Evolutionary conservation across 768 basidiomycete genomes (phyloP), one percentile per base, ranked within the genome.

Genomic region (Lactarius quietus): DNA sequence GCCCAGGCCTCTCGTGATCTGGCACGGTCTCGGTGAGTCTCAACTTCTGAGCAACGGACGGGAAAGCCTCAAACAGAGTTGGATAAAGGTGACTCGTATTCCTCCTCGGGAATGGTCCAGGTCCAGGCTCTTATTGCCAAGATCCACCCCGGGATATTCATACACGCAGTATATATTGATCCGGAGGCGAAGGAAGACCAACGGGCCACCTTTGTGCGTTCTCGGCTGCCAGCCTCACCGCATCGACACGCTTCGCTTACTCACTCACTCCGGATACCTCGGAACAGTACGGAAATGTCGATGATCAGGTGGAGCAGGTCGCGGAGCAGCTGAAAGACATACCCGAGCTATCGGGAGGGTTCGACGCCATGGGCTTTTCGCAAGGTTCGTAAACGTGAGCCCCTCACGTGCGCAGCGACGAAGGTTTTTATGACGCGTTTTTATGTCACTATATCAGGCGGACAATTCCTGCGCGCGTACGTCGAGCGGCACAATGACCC

Each of bases 341-440:
- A 38, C 80, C 84, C 1, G 86, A 93, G 70, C 81, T 95, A 18
- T 66, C 78, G 56, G 71, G 71, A 33, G 93, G 93, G 3, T 95
- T 94, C 69, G 92, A 93, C 72, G 93, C 89, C 18, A 86, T 95
- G 59, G 93, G 93, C 1, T 88, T 95, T 75, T 94, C 92, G 1
- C 93, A 95, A 82, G 92, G 88, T 75, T 60, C n/a, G 73, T 60
- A 17, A 15, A 6, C 9, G 8, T 39, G 54, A 43, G 48, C 20
- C 17, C 36, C 36, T 10, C 29, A 18, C 5, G 36, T 14, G 38
- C 36, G 7, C 41, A n/a, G n/a, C 6, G 31, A 51, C 23, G 48
- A 31, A 28, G 23, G 36, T 2, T 26, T 29, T 62, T 18, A 38
- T 54, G 57, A 53, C n/a, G 6, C 39, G 41, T 36, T 36, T 20